Conservation (phyloP, 352 stramenopile genomes). For the Peronosclerospora sorghi region DNA sequence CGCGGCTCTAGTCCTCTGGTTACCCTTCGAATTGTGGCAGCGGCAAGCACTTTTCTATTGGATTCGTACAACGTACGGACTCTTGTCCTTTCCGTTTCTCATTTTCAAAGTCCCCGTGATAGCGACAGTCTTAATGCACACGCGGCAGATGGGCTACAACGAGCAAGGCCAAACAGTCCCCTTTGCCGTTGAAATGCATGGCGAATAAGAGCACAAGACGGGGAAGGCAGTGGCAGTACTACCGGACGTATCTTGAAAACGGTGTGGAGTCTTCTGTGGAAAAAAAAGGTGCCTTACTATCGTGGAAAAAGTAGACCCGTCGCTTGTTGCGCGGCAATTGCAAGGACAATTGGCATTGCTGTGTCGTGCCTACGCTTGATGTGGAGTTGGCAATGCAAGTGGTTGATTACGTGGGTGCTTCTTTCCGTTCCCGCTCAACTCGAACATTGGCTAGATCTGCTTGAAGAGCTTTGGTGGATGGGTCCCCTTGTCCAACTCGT, state of each 20-base stretch:
- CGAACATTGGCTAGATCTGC: constrained; percentile 36
- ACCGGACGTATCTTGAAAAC: no score
- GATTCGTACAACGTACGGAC: constrained; percentile 75
- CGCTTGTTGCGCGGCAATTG: background rate
- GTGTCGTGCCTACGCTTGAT: constrained; percentile 4
- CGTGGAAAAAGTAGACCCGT: no score
- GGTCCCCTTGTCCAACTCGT: constrained; percentile 9
- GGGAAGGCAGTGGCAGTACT: no score
- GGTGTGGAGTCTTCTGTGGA: no score
- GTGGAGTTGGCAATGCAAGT: background rate
- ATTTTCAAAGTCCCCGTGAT: constrained; percentile 82
- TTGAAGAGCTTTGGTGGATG: constrained; percentile 35
- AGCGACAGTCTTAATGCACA: constrained; percentile 76
- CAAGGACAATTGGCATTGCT: background rate
- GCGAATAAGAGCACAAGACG: constrained; percentile 9
- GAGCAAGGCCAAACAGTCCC: constrained; percentile 58
- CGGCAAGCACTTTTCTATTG: constrained; percentile 79
- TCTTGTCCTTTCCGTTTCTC: constrained; percentile 82
- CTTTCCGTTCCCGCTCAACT: constrained; percentile 6
- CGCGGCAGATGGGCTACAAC: constrained; percentile 80
- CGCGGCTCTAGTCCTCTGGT: constrained; percentile 42
- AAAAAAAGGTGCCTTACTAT: no score
- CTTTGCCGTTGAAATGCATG: constrained; percentile 30
- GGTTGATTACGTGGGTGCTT: background rate
- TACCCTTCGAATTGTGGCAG: constrained; percentile 69